Evolutionary conservation across 2,329 filamentous ascomycete species (phyloP).

Genomic region (Fusarium pseudocircinatum): DNA sequence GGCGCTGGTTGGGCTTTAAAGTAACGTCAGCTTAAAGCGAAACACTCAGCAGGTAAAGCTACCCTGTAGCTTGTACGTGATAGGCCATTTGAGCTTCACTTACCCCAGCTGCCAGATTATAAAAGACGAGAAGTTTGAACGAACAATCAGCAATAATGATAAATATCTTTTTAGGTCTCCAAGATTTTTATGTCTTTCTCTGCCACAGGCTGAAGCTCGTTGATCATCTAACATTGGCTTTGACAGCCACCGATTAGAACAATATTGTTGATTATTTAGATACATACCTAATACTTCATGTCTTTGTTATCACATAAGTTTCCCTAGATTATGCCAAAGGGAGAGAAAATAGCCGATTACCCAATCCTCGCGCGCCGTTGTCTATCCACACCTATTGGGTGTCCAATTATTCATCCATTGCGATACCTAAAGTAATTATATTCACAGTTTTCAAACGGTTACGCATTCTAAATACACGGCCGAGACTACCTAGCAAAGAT

Average conservation of each 20-base stretch:
- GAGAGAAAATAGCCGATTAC: background rate
- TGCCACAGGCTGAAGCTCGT: background rate
- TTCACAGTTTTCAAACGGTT: background rate
- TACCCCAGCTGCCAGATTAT: background rate
- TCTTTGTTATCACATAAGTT: background rate
- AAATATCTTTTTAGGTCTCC: background rate
- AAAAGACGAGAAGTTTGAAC: background rate
- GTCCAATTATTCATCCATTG: background rate
- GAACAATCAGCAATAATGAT: background rate
- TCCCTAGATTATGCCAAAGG: background rate
- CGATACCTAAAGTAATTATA: background rate
- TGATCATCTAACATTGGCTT: too few species aligned
- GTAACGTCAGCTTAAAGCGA: slow-evolving; percentile 4
- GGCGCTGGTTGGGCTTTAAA: slow-evolving; percentile 11
- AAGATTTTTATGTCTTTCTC: background rate
- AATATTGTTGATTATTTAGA: background rate
- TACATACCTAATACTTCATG: background rate
- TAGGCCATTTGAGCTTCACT: background rate
- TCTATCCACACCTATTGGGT: background rate
- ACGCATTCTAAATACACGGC: background rate
- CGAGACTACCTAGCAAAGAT: background rate
- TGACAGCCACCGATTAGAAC: background rate
- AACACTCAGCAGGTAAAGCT: background rate
- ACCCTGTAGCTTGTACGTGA: background rate
- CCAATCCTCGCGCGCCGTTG: background rate